Evolutionary conservation across 176 grass and related monocot genomes (phyloP).

Genomic region (Oropetium thomaeum): DNA sequence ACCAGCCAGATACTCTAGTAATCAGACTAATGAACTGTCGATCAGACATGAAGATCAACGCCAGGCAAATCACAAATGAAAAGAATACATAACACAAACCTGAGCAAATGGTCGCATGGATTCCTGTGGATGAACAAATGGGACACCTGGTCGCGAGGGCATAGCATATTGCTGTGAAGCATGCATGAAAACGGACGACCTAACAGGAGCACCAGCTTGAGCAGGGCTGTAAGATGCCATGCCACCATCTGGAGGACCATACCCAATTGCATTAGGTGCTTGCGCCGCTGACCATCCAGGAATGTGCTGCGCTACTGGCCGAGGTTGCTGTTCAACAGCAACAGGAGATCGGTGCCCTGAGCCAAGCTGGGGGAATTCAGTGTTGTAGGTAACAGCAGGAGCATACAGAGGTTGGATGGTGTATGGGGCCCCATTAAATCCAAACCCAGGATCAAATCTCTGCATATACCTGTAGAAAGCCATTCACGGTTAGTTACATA

Average conservation of each 20-base stretch:
- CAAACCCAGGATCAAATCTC: slow-evolving; percentile 99
- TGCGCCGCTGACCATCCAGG: slow-evolving; percentile 48
- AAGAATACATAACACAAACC: slow-evolving; percentile 33
- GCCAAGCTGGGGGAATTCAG: slow-evolving; percentile 95
- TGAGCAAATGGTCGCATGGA: slow-evolving; percentile 54
- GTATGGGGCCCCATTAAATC: slow-evolving; percentile 72
- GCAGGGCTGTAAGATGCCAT: slow-evolving; percentile 48
- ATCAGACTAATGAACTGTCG: not conserved
- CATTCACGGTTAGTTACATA: not conserved
- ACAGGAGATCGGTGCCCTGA: slow-evolving; percentile 54
- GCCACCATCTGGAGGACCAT: slow-evolving; percentile 54
- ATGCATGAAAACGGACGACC: slow-evolving; percentile 55
- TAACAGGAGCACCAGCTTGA: slow-evolving; percentile 38
- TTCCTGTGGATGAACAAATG: slow-evolving; percentile 63
- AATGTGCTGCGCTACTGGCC: slow-evolving; percentile 53
- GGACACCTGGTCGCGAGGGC: slow-evolving; percentile 44
- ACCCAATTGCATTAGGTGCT: slow-evolving; percentile 46
- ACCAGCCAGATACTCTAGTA: not conserved
- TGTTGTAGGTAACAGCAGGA: slow-evolving; percentile 94
- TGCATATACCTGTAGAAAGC: slow-evolving; percentile 64
- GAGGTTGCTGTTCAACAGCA: slow-evolving; percentile 57
- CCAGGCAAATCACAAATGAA: not conserved
- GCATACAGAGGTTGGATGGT: slow-evolving; percentile 84
- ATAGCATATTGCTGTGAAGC: slow-evolving; percentile 61
- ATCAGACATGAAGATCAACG: slow-evolving; percentile 2